Evolutionary conservation across 139 green algal species (phyloP), one percentile per base, ranked within the genome.

Genomic region (Microglena sp.): DNA sequence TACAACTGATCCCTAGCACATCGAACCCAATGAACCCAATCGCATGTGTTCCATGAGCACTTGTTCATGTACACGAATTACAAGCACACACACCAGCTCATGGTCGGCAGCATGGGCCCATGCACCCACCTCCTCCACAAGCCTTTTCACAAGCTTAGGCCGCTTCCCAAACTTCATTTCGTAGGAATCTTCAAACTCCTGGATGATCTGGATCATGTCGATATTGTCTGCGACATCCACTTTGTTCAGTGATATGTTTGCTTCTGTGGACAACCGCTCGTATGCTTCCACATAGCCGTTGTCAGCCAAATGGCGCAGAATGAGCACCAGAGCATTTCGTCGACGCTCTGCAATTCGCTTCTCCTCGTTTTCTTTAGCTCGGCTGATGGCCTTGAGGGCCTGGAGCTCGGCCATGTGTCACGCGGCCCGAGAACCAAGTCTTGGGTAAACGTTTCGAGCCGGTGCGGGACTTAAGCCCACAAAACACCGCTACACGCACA

Each of bases 201-300:
- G 75, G 1, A 90, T 7, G 26, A 90, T 74, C 3, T 57, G 69
- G 24, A 81, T 18, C 15, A 90, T 62, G 59, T 81, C 72, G 0
- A 90, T 55, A 28, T 90, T 90, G 46, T 88, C 82, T 18, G 84
- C 84, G 1, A 75, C 82, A 68, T 90, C 79, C 1, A 84, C 56
- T 72, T 83, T 83, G 11, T 70, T 43, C 29, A 89, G 44, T 0
- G 54, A 78, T 0, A 86, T 0, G 28, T 77, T 77, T 35, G 72
- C 68, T 60, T 86, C 82, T 6, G 64, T 45, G 21, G 35, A 72
- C n/a, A 89, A 64, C 21, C 68, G 65, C 63, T 87, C 77, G 34
- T 80, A 76, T 0, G 66, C 33, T 4, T 82, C 74, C 0, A 58
- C 26, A 36, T 88, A 90, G 6, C 81, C 79, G 27, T 65, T 32